Base-by-base conservation (phyloP, 1,284 basidiomycete species). In the Malassezia sympodialis region DNA sequence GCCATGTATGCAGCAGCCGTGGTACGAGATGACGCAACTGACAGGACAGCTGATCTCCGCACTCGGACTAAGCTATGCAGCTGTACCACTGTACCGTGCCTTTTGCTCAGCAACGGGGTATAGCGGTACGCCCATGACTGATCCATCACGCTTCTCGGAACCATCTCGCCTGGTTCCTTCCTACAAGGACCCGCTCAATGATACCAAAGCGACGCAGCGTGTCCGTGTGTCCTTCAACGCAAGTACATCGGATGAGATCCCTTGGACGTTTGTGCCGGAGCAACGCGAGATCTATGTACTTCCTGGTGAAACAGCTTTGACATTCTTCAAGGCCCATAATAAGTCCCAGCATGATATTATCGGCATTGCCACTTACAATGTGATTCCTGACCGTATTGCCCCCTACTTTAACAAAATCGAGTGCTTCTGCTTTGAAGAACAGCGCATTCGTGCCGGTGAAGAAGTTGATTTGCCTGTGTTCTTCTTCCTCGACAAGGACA, bases 371-470 rank as follows among this genome's bases (percentile, higher is more conserved):
- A 98, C 94, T 7, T 98, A 99, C 75, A 99, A 98, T 76, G 89
- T 94, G 41, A 87, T 88, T 0, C 89, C 89, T 12, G 87, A 89
- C 70, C 71, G 96, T 89, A 83, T 96, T 65, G 94, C 94, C 6
- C 90, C 93, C 0, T 98, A 96, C 76, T 99, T 99, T 74, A 89
- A 91, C 54, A 99, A 99, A 78, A 90, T 98, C 8, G 94, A 99
- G 76, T 99, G 94, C 68, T 99, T 99, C 79, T 99, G 94, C 77
- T 98, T 98, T 67, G 94, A 99, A 76, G 94, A 98, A 75, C 94
- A 99, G 76, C 88, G 86, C 68, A 82, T 99, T 17, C 79, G 96
- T 21, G 91, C 93, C 0, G 86, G 87, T 21, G 94, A 98, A 77
- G 91, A 96, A 76, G 88, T 99, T 17, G 94, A 99, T 76, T 87